A percentile compares a stretch with the other conserved stretches of the same genome.
Conservation (phyloP, 139 green algal genomes). For the Chlamydomonas sp. region DNA sequence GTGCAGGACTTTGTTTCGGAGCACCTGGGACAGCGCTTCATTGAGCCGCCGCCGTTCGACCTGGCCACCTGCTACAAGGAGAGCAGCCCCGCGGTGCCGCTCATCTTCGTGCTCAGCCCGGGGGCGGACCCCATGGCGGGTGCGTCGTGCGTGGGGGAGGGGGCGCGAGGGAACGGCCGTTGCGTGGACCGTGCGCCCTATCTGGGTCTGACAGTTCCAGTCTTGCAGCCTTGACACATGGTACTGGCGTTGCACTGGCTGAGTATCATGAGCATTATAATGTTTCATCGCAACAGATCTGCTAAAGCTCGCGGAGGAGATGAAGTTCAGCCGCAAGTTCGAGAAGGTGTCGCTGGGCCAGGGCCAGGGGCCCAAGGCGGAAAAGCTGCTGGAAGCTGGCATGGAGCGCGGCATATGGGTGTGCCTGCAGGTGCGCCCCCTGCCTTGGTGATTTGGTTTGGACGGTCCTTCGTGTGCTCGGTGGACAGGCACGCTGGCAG, state of each 20-base stretch:
- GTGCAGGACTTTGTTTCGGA: conserved; percentile 72
- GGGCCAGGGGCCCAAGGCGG: conserved; percentile 86
- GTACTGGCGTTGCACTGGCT: not conserved
- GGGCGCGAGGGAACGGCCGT: not conserved
- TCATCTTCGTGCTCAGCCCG: conserved; percentile 85
- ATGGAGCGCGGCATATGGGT: conserved; percentile 80
- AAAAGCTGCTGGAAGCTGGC: conserved; percentile 73
- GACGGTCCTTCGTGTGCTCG: too few species aligned
- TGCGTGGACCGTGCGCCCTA: not conserved
- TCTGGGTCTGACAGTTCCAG: not conserved
- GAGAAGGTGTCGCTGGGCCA: conserved; percentile 88
- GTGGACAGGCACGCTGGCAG: too few species aligned
- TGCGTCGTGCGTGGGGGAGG: not conserved
- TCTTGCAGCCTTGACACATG: not conserved
- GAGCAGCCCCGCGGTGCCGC: conserved; percentile 59
- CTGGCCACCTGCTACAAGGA: conserved; percentile 77
- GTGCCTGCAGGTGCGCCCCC: conserved; percentile 47
- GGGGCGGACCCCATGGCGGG: conserved; percentile 86
- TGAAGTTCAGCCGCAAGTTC: conserved; percentile 84
- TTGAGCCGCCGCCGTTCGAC: conserved; percentile 86
- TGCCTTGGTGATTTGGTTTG: not conserved
- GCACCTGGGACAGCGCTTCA: conserved; percentile 73
- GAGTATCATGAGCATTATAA: not conserved
- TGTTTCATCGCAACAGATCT: conserved; percentile 47
- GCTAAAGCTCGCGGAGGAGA: conserved; percentile 87